Conservation (phyloP, 345 rosid species). For the Pseudoturritis turrita region DNA sequence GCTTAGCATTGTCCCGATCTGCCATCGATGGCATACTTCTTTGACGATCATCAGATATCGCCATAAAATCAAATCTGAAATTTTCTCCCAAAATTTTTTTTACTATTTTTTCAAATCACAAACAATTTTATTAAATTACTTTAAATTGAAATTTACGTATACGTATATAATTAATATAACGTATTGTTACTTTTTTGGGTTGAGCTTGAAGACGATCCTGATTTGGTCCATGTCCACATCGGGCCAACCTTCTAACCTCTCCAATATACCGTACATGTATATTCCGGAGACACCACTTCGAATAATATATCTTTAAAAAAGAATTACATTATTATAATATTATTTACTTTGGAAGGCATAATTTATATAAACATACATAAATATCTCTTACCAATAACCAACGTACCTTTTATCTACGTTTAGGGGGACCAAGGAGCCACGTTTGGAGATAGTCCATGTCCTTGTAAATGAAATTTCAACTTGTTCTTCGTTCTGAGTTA, state of each 20-base stretch:
- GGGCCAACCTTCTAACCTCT: conserved; percentile 74
- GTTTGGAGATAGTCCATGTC: conserved; percentile 41
- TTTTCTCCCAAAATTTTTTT: background rate
- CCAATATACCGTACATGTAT: conserved; percentile 63
- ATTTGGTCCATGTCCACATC: conserved; percentile 83
- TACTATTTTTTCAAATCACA: background rate
- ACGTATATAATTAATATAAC: background rate
- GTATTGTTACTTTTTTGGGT: conserved; percentile 46
- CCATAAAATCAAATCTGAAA: conserved; percentile 77
- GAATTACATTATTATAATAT: background rate
- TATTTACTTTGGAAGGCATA: background rate
- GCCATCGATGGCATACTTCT: conserved; percentile 61
- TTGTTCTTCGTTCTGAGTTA: conserved; percentile 46
- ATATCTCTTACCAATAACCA: background rate
- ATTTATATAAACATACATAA: background rate
- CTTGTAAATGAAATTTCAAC: conserved; percentile 65
- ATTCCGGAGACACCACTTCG: conserved; percentile 67
- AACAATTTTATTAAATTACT: background rate
- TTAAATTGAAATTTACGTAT: background rate
- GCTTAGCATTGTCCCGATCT: conserved; percentile 47
- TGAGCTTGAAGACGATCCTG: conserved; percentile 78
- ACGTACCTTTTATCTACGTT: conserved; percentile 79
- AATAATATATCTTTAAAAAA: conserved; percentile 55
- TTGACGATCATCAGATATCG: conserved; percentile 62
- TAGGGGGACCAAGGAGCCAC: conserved; percentile 47